A percentile compares a stretch with the other conserved stretches of the same genome.
These are phyloP conservation scores for Raffaelea deltoideospora DNA, from an alignment of 2,329 filamentous ascomycete species.

Conservation along the genomic window DNA sequence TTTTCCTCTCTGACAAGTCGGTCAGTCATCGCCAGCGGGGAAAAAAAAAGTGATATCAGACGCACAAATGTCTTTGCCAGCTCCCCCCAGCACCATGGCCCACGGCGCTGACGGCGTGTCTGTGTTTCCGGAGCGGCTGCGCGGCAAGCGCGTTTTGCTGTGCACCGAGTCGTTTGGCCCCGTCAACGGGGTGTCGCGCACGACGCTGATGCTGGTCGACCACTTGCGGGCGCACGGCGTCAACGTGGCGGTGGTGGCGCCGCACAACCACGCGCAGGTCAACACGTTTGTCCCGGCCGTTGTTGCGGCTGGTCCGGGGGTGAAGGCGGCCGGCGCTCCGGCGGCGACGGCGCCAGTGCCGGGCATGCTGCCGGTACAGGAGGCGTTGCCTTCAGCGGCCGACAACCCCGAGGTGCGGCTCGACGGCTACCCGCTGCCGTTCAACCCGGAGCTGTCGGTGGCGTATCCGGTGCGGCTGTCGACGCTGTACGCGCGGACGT, in stretches of 20 bases:
- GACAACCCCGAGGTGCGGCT: slow-evolving; percentile 38
- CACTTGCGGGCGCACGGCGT: slow-evolving; percentile 50
- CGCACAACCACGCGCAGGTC: slow-evolving; percentile 37
- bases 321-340: not conserved
- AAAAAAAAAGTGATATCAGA: too few species aligned
- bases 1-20: too few species aligned
- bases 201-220: slow-evolving; percentile 53
- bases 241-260: slow-evolving; percentile 51
- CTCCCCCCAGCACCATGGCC: not conserved
- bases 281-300: slow-evolving; percentile 35
- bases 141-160: slow-evolving; percentile 46
- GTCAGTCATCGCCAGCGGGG: too few species aligned
- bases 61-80: not conserved
- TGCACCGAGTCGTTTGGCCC: slow-evolving; percentile 59
- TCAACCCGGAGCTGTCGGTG: slow-evolving; percentile 56
- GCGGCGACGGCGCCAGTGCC: too few species aligned
- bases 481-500: slow-evolving; percentile 43
- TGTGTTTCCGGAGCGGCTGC: slow-evolving; percentile 31
- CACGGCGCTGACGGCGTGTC: slow-evolving; percentile 22
- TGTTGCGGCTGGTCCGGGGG: not conserved
- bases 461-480: slow-evolving; percentile 54
- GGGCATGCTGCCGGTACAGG: not conserved
- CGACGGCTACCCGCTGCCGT: slow-evolving; percentile 50
- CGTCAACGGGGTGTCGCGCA: slow-evolving; percentile 59
- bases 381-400: too few species aligned